Base-by-base conservation (phyloP, 2,329 filamentous ascomycete genomes). In the Fusarium gaditjirri region DNA sequence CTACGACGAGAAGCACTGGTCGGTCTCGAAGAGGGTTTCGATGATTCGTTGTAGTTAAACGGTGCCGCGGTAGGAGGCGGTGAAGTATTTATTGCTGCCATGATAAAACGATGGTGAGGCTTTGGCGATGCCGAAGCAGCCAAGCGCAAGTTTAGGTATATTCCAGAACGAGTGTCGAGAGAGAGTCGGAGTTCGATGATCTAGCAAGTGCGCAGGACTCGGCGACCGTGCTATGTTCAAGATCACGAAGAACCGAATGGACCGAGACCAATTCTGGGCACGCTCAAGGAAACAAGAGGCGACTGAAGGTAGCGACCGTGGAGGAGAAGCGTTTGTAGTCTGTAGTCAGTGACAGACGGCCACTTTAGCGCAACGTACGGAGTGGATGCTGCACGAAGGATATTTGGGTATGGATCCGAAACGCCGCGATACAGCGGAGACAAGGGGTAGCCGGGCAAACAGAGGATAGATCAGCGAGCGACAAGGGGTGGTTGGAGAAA, bases 61-160 rank as follows among this genome's bases (percentile, higher is more conserved):
- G 81, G 76, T 41, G 74, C 68, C 43, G 78, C 74, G 43, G 77
- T 75, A 49, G 77, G 75, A 61, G 81, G 78, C 60, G 81, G 77
- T 54, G 82, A 81, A 38, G 80, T 74, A 67, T 75, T 77, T 66
- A 80, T 77, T 61, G 81, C 78, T 65, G 80, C 80, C 81, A 82
- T 82, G 66, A 57, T 64, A 68, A 62, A 62, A 53, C 68, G 59
- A 74, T 35, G 36, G 59, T 50, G 46, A 63, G 36, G 61, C 63
- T 60, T 68, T 61, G 72, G 73, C 62, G 70, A 63, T 55, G 72
- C 61, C 52, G 56, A 53, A 64, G 60, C 70, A 70, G 59, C 60
- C 69, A 65, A 61, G 61, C 50, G 39, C 19, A 60, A 53, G 52
- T 57, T 58, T 44, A 27, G 29, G 50, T 55, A 60, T 70, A 43